Percentiles rank a stretch among this genome's conserved stretches.
These are phyloP conservation scores for Stemphylium vesicarium DNA, from an alignment of 2,329 filamentous ascomycete genomes.

Conservation along the genomic window DNA sequence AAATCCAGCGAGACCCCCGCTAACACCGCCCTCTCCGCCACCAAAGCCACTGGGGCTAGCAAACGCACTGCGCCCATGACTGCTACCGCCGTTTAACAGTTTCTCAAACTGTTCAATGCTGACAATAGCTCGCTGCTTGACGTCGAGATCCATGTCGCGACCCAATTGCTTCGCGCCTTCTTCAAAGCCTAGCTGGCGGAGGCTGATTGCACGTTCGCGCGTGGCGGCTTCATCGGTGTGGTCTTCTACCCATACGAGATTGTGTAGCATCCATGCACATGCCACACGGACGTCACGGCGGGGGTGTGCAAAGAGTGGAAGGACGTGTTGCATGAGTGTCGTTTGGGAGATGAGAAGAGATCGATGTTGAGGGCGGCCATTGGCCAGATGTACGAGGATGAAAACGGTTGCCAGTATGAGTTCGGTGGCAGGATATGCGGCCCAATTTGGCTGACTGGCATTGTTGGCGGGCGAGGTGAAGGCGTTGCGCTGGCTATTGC, in stretches of 20 bases:
- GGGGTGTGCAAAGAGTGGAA: slow-evolving; percentile 74
- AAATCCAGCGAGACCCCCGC: slow-evolving; percentile 11
- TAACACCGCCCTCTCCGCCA: slow-evolving; percentile 11
- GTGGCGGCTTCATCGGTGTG: slow-evolving; percentile 69
- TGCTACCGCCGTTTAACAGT: slow-evolving; percentile 20
- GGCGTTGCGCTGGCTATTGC: slow-evolving; percentile 66
- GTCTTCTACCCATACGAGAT: slow-evolving; percentile 84
- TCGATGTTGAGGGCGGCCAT: slow-evolving; percentile 77
- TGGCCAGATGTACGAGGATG: slow-evolving; percentile 87
- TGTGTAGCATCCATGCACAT: slow-evolving; percentile 83
- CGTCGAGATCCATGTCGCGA: slow-evolving; percentile 77
- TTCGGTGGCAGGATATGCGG: slow-evolving; percentile 54
- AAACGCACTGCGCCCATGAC: slow-evolving; percentile 10
- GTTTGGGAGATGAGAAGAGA: slow-evolving; percentile 72
- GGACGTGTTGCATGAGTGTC: slow-evolving; percentile 73
- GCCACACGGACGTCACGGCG: slow-evolving; percentile 76
- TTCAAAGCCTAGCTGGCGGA: slow-evolving; percentile 75
- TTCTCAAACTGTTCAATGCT: slow-evolving; percentile 67
- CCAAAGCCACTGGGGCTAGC: slow-evolving; percentile 15
- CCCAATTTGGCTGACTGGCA: slow-evolving; percentile 53
- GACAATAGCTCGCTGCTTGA: slow-evolving; percentile 82
- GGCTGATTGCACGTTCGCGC: slow-evolving; percentile 68
- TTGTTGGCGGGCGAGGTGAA: slow-evolving; percentile 53
- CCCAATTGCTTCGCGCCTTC: slow-evolving; percentile 66
- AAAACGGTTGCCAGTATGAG: slow-evolving; percentile 80